Evolutionary conservation across 352 stramenopile species (phyloP), one percentile per base, ranked within the genome.

Genomic region (Blastocystis sp.): DNA sequence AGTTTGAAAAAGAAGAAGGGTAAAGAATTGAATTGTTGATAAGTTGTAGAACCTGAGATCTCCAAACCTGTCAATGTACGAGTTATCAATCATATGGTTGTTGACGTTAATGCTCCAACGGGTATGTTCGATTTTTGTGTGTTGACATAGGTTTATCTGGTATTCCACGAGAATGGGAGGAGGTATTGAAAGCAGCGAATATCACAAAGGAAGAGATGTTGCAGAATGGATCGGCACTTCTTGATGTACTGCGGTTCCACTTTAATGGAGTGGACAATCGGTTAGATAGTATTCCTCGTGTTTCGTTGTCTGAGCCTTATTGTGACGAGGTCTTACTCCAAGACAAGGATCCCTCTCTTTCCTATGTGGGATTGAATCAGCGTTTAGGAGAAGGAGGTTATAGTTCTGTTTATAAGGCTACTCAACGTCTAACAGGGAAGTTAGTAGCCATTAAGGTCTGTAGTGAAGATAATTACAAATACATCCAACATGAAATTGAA

Each of bases 231-330:
- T 89, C 92, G 66, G 90, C 89, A 39, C 90, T 93, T 29, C 78
- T 93, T 51, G 90, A 92, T 73, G 91, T 90, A 24, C 73, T 93
- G 2, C 89, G 89, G 11, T 93, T 93, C 46, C 91, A 93, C 88
- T 92, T 93, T 42, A 88, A 90, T 65, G 71, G 71, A n/a, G 71
- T 78, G 37, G 65, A 87, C 43, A 87, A 87, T 37, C 57, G 35
- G 12, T 58, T 78, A 46, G 65, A 87, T 39, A 75, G 65, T 29
- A 78, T 87, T 56, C 59, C 77, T n/a, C 37, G 39, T 39, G 51
- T 51, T 14, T 46, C 35, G 4, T 14, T 59, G 11, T 59, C 32
- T 21, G 12, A 27, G 37, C n/a, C 12, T 46, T 54, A 27, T 19
- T 88, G 24, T 67, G n/a, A 29, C 56, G 46, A 86, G 56, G 27